Evolutionary conservation across 805 yeast species (phyloP).

Genomic region (Candida sonorensis): DNA sequence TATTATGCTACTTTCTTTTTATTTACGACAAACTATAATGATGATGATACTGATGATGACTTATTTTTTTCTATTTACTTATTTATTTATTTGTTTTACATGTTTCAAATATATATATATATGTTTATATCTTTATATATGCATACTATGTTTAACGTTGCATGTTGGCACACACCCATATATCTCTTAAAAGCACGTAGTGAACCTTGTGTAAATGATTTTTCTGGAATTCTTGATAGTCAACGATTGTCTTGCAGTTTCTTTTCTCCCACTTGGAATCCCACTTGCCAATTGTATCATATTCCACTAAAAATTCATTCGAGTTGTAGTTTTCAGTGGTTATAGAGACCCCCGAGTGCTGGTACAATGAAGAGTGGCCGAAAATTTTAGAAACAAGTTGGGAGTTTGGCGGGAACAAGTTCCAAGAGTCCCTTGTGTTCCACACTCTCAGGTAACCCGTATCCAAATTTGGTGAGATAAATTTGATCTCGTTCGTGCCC

Average conservation of each 20-base stretch:
- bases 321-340: conserved; percentile 14
- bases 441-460: conserved; percentile 16
- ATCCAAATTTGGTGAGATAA: conserved; percentile 5
- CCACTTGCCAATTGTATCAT: conserved; percentile 16
- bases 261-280: conserved; percentile 13
- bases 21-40: no score
- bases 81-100: neutral
- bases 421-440: conserved; percentile 19
- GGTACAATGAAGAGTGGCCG: conserved; percentile 8
- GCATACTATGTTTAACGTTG: no score
- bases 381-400: conserved; percentile 6
- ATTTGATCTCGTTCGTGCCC: conserved; percentile 6
- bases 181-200: conserved; percentile 10
- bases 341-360: conserved; percentile 16
- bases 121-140: no score
- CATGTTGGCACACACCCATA: conserved; percentile 17
- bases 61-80: neutral
- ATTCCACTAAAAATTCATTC: conserved; percentile 12
- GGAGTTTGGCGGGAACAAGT: conserved; percentile 14
- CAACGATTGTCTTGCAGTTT: conserved; percentile 11
- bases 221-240: conserved; percentile 10
- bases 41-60: no score
- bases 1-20: no score
- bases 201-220: conserved; percentile 15
- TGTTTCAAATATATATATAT: no score